Evolutionary conservation across 768 basidiomycete genomes (phyloP).

Genomic region (Mycena pura): DNA sequence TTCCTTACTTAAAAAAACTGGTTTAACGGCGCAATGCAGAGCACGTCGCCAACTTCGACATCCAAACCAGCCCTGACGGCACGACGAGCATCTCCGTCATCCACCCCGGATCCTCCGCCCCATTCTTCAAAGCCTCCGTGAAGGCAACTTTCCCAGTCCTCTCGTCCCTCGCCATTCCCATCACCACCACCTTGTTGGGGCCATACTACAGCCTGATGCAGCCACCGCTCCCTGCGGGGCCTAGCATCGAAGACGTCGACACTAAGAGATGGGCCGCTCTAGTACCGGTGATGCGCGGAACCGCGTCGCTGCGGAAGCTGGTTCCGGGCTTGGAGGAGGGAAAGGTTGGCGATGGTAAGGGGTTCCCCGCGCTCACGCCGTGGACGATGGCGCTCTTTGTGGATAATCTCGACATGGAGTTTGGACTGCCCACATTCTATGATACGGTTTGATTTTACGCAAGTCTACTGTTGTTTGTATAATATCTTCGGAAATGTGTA

Average conservation of each 20-base stretch:
- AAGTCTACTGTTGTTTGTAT: no score
- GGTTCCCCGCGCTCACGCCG: constrained; percentile 34
- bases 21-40: constrained; percentile 27
- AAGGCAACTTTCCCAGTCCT: constrained; percentile 35
- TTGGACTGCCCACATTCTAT: constrained; percentile 13
- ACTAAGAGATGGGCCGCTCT: constrained; percentile 31
- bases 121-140: constrained; percentile 40
- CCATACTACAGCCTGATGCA: constrained; percentile 25
- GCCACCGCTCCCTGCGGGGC: constrained; percentile 33
- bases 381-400: constrained; percentile 26
- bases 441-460: constrained; percentile 8
- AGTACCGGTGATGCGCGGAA: constrained; percentile 24
- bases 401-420: constrained; percentile 22
- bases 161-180: constrained; percentile 31
- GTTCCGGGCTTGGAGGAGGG: constrained; percentile 27
- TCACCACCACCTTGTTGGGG: constrained; percentile 26
- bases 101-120: constrained; percentile 25
- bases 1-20: not conserved
- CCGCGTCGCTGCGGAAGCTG: constrained; percentile 16
- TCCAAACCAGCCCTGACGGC: constrained; percentile 25
- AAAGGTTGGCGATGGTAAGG: constrained; percentile 33
- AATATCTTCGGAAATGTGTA: no score
- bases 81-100: constrained; percentile 34
- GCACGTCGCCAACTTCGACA: constrained; percentile 38
- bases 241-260: constrained; percentile 29